Conservation (phyloP, 371 early-diverging fungal species). For the Gilbertella persicaria region DNA sequence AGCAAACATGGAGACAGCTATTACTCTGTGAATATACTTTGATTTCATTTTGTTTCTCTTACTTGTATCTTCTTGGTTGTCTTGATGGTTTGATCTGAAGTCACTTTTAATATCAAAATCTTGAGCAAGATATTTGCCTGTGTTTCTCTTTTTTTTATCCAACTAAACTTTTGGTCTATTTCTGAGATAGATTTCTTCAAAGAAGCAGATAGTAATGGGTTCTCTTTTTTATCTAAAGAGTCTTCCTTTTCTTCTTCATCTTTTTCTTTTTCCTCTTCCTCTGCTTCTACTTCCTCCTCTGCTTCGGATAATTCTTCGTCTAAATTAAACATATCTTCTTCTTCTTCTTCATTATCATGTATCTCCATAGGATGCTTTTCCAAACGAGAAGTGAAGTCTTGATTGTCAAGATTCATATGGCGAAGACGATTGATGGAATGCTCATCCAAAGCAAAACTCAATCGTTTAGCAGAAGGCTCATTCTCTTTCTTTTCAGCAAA, state of each 20-base stretch:
- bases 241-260: neutral
- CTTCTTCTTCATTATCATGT: slow-evolving; percentile 17
- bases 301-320: slow-evolving; percentile 45
- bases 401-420: slow-evolving; percentile 11
- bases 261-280: neutral
- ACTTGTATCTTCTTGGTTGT: slow-evolving; percentile 6
- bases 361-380: neutral
- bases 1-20: slow-evolving; percentile 25
- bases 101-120: slow-evolving; percentile 24
- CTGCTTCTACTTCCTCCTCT: slow-evolving; percentile 1
- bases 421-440: slow-evolving; percentile 17
- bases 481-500: neutral
- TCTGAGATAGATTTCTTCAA: slow-evolving; percentile 19
- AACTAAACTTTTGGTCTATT: slow-evolving; percentile 18
- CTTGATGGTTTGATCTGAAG: neutral
- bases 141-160: slow-evolving; percentile 28
- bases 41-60: neutral
- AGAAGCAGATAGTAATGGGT: slow-evolving; percentile 10
- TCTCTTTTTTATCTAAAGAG: too few relatives aligned
- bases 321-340: slow-evolving; percentile 48
- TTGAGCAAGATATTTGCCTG: slow-evolving; percentile 18
- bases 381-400: neutral
- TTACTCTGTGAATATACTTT: neutral
- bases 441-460: slow-evolving; percentile 35
- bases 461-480: slow-evolving; percentile 5